Conservation (phyloP, 2,329 filamentous ascomycete species). For the Colletotrichum higginsianum region DNA sequence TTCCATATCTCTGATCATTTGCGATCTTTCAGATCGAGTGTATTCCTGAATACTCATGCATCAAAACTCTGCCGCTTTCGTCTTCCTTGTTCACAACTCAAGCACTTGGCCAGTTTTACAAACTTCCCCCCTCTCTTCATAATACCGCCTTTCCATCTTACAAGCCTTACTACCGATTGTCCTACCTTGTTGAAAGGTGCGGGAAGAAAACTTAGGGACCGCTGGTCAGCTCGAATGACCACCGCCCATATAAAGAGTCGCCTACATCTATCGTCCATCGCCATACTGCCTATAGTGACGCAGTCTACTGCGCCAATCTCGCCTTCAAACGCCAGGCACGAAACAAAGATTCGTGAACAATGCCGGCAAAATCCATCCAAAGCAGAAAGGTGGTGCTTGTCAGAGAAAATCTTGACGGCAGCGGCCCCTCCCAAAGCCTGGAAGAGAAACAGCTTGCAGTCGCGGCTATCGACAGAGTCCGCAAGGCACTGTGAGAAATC, state of each 20-base stretch:
- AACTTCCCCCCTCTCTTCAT: background rate
- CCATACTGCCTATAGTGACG: rapidly evolving
- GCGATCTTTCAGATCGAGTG: background rate
- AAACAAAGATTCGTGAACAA: background rate
- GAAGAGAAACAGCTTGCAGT: background rate
- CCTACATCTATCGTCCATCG: no score
- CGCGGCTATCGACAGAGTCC: background rate
- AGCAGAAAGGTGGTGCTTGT: no score
- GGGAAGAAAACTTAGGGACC: background rate
- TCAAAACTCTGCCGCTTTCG: background rate
- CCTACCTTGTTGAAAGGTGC: no score
- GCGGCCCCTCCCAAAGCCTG: background rate
- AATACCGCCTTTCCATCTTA: background rate
- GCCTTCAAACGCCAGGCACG: no score
- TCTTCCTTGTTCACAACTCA: background rate
- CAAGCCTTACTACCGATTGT: background rate
- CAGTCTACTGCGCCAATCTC: background rate
- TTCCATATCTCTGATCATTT: background rate
- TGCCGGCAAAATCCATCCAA: background rate
- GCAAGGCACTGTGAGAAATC: background rate
- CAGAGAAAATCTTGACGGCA: background rate
- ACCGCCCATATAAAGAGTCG: background rate
- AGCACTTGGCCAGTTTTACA: background rate
- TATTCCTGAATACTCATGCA: background rate
- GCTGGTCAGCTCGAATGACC: no score